phyloP scores from a whole-genome alignment of 768 basidiomycete species.

The Phlebiopsis gigantea region DNA sequence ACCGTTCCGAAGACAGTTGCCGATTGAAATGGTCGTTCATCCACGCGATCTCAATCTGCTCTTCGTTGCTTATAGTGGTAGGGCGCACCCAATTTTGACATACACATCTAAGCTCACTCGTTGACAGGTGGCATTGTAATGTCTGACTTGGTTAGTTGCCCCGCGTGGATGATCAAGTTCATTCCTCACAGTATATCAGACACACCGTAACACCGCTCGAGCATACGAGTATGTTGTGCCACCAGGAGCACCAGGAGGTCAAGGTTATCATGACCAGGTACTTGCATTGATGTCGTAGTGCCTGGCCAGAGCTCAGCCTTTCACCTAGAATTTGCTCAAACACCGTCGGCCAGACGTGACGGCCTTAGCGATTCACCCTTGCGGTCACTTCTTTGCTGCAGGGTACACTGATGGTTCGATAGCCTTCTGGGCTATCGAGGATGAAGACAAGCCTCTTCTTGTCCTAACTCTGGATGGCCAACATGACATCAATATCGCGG shows the following conservation, averaged over 20 bases:
- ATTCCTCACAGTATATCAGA: constrained; percentile 27
- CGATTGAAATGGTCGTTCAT: constrained; percentile 60
- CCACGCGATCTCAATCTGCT: constrained; percentile 69
- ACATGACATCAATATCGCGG: constrained; percentile 49
- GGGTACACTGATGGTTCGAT: constrained; percentile 82
- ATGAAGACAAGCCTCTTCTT: constrained; percentile 68
- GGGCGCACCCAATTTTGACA: constrained; percentile 9
- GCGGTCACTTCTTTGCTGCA: constrained; percentile 70
- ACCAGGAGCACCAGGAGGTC: constrained; percentile 80
- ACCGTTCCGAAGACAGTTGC: constrained; percentile 26
- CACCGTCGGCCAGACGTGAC: constrained; percentile 70
- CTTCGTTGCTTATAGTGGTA: constrained; percentile 74
- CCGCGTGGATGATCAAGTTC: background rate
- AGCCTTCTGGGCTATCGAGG: constrained; percentile 78
- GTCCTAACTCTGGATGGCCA: constrained; percentile 61
- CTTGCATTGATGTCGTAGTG: background rate
- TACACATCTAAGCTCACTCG: background rate
- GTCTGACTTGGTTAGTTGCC: constrained; percentile 45
- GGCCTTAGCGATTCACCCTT: constrained; percentile 65
- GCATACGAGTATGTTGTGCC: constrained; percentile 67
- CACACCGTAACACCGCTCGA: constrained; percentile 44
- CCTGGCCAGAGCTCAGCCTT: background rate
- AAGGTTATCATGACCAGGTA: constrained; percentile 53
- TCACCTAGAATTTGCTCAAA: constrained; percentile 58
- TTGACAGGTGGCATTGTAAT: constrained; percentile 53